These are phyloP conservation scores for Apiotrichum montevideense DNA, from an alignment of 1,284 basidiomycete genomes.

Conservation along the genomic window DNA sequence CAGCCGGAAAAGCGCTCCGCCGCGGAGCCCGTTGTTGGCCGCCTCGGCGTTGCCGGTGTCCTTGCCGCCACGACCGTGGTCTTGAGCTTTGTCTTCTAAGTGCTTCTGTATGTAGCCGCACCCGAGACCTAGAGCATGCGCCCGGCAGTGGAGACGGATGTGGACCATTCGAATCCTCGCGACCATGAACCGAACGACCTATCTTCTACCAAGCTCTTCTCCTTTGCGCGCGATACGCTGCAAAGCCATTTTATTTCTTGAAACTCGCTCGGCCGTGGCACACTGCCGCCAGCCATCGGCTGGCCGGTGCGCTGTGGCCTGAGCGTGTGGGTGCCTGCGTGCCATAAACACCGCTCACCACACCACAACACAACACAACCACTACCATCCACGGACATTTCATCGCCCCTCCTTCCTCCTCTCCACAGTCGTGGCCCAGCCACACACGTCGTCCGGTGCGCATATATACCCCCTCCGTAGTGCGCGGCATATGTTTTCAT, in stretches of 20 bases:
- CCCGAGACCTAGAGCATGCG: too few species aligned
- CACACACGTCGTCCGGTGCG: not conserved
- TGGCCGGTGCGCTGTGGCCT: too few species aligned
- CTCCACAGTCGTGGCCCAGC: not conserved
- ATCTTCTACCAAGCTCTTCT: too few species aligned
- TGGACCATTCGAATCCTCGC: not conserved
- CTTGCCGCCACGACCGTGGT: slow-evolving; percentile 32
- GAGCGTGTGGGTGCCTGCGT: too few species aligned
- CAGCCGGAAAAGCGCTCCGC: not conserved
- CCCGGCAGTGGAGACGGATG: not conserved
- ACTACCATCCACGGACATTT: not conserved
- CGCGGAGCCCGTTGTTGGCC: not conserved
- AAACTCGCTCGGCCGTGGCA: too few species aligned
- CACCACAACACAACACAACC: not conserved
- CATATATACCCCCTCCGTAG: not conserved
- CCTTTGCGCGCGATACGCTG: too few species aligned
- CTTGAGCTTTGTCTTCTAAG: slow-evolving; percentile 1
- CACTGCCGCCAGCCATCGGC: too few species aligned
- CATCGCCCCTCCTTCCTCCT: not conserved
- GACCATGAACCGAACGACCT: slow-evolving; percentile 1
- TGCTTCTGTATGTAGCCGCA: too few species aligned
- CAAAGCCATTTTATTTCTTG: too few species aligned
- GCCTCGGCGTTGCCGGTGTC: not conserved
- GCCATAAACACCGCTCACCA: not conserved
- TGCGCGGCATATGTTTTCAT: slow-evolving; percentile 1